phyloP scores from a whole-genome alignment of 306 rosid species.

The Bauhinia variegata region DNA sequence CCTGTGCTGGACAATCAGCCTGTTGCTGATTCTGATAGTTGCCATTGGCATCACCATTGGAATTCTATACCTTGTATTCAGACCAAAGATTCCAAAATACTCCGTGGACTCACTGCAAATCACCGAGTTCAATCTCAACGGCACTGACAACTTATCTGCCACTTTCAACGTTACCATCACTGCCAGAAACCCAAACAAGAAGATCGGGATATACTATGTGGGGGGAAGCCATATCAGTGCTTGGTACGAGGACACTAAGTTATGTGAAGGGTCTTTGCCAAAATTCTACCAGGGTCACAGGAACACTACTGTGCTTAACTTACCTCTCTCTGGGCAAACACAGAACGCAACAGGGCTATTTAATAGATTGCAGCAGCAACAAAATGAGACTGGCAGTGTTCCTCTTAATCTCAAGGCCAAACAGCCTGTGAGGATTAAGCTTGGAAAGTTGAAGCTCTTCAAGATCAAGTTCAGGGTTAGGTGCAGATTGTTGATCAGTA shows the following conservation, averaged over 20 bases:
- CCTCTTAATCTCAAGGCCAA: slow-evolving; percentile 64
- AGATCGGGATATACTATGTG: slow-evolving; percentile 79
- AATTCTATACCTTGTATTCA: slow-evolving; percentile 66
- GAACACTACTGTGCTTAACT: slow-evolving; percentile 66
- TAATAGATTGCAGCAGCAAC: slow-evolving; percentile 37
- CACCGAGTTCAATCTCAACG: slow-evolving; percentile 40
- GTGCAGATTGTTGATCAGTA: slow-evolving; percentile 62
- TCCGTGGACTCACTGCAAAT: slow-evolving; percentile 52
- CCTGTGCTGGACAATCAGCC: slow-evolving; percentile 55
- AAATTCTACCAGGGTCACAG: slow-evolving; percentile 84
- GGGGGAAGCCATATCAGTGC: slow-evolving; percentile 77
- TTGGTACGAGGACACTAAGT: slow-evolving; percentile 53
- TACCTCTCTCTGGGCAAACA: slow-evolving; percentile 54
- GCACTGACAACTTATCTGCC: slow-evolving; percentile 44
- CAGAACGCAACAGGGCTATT: slow-evolving; percentile 50
- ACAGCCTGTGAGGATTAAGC: slow-evolving; percentile 79
- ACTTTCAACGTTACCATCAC: slow-evolving; percentile 65
- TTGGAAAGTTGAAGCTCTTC: slow-evolving; percentile 76
- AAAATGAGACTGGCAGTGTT: slow-evolving; percentile 46
- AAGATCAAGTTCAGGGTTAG: slow-evolving; percentile 67
- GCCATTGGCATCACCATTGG: slow-evolving; percentile 60
- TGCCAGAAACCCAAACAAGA: slow-evolving; percentile 80
- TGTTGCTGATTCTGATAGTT: slow-evolving; percentile 45
- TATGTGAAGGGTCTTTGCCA: slow-evolving; percentile 77
- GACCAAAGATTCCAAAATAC: slow-evolving; percentile 80